These are phyloP conservation scores for Cupressus sempervirens DNA, from an alignment of 75 land plant species.

Conservation along the genomic window DNA sequence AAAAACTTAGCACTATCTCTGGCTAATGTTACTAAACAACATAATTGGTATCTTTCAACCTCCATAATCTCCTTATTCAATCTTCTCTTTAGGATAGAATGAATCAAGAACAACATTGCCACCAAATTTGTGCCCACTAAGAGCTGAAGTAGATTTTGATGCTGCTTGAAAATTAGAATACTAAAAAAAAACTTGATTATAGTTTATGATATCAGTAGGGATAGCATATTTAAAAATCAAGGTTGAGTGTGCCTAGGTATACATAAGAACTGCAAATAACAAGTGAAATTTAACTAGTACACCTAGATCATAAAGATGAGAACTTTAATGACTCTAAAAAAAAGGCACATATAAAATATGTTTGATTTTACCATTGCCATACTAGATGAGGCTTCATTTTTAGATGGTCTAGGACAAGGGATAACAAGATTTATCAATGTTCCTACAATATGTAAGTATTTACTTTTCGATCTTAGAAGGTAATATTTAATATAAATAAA, in stretches of 20 bases:
- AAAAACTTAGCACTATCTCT: neutral
- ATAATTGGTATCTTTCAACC: neutral
- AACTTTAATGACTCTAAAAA: neutral
- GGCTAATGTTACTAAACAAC: neutral
- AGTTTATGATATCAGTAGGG: neutral
- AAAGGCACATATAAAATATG: neutral
- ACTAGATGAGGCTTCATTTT: neutral
- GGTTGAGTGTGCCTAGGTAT: neutral
- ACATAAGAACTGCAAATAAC: neutral
- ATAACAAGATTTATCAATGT: conserved; percentile 3
- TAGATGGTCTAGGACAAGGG: neutral
- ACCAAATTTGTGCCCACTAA: conserved; percentile 27
- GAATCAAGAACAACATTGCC: conserved; percentile 22
- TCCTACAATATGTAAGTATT: neutral
- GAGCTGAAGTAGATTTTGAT: conserved; percentile 19
- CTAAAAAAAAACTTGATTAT: conserved; percentile 29
- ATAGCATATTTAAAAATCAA: neutral
- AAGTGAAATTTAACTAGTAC: neutral
- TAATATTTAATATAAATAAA: no score
- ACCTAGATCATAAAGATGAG: neutral
- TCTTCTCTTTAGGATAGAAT: conserved; percentile 28
- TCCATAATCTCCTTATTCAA: no score
- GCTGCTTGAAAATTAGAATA: conserved; percentile 23
- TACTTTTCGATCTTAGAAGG: no score
- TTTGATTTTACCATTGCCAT: neutral